Conservation (phyloP, 768 basidiomycete species). For the Rhizopogon vinicolor region DNA sequence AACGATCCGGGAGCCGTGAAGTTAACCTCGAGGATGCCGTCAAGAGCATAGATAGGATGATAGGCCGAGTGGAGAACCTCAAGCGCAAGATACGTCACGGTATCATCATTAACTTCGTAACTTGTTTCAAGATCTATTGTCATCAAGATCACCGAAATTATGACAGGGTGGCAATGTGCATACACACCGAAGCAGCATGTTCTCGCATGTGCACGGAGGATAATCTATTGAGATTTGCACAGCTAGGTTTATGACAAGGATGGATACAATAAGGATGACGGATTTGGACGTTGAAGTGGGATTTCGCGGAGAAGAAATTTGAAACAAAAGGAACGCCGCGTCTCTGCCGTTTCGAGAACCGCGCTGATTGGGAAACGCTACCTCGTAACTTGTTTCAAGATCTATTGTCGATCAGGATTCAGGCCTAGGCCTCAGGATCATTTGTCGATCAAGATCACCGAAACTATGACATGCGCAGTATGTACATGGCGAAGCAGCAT, state of each 20-base stretch:
- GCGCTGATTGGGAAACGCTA: too few species aligned
- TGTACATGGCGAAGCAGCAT: background rate
- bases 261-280: too few species aligned
- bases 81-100: constrained; percentile 72
- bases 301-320: too few species aligned
- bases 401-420: background rate
- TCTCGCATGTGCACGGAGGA: background rate
- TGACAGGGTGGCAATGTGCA: background rate
- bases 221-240: too few species aligned
- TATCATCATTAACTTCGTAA: background rate
- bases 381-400: background rate
- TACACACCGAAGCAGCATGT: background rate
- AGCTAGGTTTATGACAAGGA: too few species aligned
- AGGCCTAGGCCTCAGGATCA: too few species aligned
- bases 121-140: constrained; percentile 4
- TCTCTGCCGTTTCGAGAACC: too few species aligned
- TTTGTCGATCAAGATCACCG: constrained; percentile 6
- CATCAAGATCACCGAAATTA: constrained; percentile 1
- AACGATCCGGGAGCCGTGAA: constrained; percentile 32
- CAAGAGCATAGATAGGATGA: constrained; percentile 70
- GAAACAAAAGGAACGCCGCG: too few species aligned
- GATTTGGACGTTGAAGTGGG: too few species aligned
- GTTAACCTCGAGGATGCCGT: constrained; percentile 47
- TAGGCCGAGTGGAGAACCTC: constrained; percentile 67
- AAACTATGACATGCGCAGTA: background rate